A percentile compares a stretch with the other conserved stretches of the same genome.
Evolutionary conservation across 129 eudicot species (phyloP).

Genomic region (Saussurea involucrata): DNA sequence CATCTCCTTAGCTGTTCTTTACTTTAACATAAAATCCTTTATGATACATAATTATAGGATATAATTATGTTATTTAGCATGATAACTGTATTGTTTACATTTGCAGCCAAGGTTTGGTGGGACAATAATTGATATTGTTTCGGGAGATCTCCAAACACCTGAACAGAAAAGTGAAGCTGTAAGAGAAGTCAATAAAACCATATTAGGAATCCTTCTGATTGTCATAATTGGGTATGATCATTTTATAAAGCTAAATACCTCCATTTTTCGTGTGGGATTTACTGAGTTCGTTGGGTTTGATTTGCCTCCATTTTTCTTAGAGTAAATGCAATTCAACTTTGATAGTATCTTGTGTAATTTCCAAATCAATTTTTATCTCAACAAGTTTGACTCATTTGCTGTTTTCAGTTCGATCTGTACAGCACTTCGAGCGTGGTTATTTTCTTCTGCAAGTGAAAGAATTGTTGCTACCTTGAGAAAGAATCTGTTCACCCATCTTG

Average conservation of each 20-base stretch:
- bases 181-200: conserved; percentile 57
- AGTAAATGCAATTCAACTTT: not conserved
- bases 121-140: conserved; percentile 77
- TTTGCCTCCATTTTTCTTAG: not conserved
- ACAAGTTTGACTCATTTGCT: conserved; percentile 8
- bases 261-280: not conserved
- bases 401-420: conserved; percentile 68
- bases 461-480: conserved; percentile 83
- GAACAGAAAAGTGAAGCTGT: conserved; percentile 67
- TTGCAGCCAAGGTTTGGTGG: conserved; percentile 92
- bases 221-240: conserved; percentile 66
- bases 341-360: not conserved
- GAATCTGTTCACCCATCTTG: conserved; percentile 65
- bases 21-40: not conserved
- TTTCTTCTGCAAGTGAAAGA: conserved; percentile 89
- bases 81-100: conserved; percentile 10
- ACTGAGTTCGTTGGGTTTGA: not conserved
- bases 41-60: not conserved
- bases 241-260: not conserved
- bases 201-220: conserved; percentile 59
- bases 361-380: not conserved
- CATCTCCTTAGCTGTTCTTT: not conserved
- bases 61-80: conserved; percentile 1
- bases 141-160: conserved; percentile 62
- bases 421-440: conserved; percentile 83